Evolutionary conservation across 495 filamentous ascomycete genomes (phyloP), one percentile per base, ranked within the genome.

Genomic region (Daldinia loculata): DNA sequence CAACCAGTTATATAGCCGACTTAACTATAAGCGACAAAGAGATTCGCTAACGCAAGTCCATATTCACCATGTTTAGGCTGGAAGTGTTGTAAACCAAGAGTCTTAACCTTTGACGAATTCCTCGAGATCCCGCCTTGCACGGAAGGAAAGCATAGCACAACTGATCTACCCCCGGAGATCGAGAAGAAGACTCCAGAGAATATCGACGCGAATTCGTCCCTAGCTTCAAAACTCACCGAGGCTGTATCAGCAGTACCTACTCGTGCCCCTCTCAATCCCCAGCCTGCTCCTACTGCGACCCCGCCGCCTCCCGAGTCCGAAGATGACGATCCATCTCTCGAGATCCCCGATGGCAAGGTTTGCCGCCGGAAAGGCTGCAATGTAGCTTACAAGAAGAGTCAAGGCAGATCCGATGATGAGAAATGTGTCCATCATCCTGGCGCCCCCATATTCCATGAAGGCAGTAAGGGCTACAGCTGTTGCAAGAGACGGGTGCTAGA

Each of bases 41-140:
- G 11, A 56, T 61, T 48, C 12, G 24, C 45, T 63, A 41, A 67
- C 57, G 29, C 0, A 30, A 30, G 12, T 9, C 15, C 12, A 29
- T 19, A 24, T 48, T 39, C 41, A 8, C 30, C 19, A 43, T 3
- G 51, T 61, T 14, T 78, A 98, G 95, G 95, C 74, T 99, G 95
- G 95, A 97, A 97, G 84, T 99, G 95, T 83, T 99, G 95, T 86
- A 99, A 98, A 84, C 92, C 94, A 63, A 91, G 96, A 80, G 93
- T 98, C 70, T 86, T 99, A 71, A 98, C 95, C 56, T 99, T 99
- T 76, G 96, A 99, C 81, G 95, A 99, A 82, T 99, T 99, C 84
- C 92, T 98, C 75, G 79, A 86, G 55, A 98, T 99, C 71, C 87
- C 93, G 30, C 94, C 96, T 24, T 99, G 95, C 85, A 97, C 96